phyloP scores from a whole-genome alignment of 2,329 filamentous ascomycete genomes.

The Cladophialophora bantiana region DNA sequence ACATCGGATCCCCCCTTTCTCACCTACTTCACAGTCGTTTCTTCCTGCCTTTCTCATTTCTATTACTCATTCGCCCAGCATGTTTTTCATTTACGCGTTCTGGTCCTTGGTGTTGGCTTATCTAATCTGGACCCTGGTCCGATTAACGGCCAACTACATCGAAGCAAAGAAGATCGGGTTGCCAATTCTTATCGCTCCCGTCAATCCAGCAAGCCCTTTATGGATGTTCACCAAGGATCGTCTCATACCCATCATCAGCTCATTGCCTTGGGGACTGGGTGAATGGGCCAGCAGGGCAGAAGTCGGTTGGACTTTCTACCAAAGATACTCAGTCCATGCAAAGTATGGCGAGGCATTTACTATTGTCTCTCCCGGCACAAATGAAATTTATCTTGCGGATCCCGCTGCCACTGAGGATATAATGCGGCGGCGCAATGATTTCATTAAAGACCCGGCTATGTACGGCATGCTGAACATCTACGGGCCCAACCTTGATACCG shows the following conservation, averaged over 20 bases:
- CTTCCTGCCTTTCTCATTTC: background rate
- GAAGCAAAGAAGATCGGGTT: constrained; percentile 34
- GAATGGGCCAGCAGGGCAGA: constrained; percentile 28
- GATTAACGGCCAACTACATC: constrained; percentile 33
- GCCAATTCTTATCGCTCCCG: constrained; percentile 33
- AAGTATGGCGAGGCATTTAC: constrained; percentile 33
- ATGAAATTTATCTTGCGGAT: constrained; percentile 34
- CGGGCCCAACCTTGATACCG: constrained; percentile 35
- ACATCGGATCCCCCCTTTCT: background rate
- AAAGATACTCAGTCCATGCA: constrained; percentile 25
- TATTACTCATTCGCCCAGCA: background rate
- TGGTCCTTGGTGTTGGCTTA: constrained; percentile 26
- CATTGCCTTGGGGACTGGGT: constrained; percentile 33
- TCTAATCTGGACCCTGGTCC: constrained; percentile 25
- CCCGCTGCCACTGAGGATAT: constrained; percentile 26
- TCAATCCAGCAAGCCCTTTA: constrained; percentile 28
- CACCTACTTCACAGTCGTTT: background rate
- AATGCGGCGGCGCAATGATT: constrained; percentile 25
- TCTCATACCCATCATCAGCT: constrained; percentile 21
- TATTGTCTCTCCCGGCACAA: constrained; percentile 32
- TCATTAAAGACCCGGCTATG: constrained; percentile 31
- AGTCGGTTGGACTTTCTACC: constrained; percentile 31
- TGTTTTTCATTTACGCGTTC: constrained; percentile 21
- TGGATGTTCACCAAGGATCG: constrained; percentile 28
- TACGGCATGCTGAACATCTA: constrained; percentile 35